These are phyloP conservation scores for Erythrobasidium hasegawianum DNA, from an alignment of 1,284 basidiomycete species.

Conservation along the genomic window DNA sequence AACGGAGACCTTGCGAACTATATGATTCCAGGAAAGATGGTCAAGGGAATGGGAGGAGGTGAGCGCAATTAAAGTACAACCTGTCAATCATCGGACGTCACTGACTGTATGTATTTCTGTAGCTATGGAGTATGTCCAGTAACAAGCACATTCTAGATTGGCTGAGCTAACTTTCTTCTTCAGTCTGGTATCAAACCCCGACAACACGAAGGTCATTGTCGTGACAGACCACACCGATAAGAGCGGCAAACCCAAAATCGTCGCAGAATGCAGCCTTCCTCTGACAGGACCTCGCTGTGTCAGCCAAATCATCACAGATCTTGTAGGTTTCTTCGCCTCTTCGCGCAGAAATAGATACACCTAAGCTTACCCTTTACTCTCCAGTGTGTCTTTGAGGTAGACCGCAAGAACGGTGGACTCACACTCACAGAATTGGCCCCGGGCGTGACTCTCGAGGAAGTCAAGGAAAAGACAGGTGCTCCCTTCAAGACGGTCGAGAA, in stretches of 20 bases:
- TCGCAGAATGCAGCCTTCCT: slow-evolving; percentile 75
- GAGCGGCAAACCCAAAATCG: slow-evolving; percentile 81
- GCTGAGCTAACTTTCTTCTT: too few relatives aligned
- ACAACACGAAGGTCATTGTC: slow-evolving; percentile 68
- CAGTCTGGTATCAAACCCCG: slow-evolving; percentile 87
- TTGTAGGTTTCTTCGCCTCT: slow-evolving; percentile 55
- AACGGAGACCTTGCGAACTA: slow-evolving; percentile 95
- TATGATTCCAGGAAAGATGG: slow-evolving; percentile 58
- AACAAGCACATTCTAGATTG: too few relatives aligned
- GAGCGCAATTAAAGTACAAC: too few relatives aligned
- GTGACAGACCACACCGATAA: slow-evolving; percentile 87
- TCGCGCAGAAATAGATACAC: too few relatives aligned
- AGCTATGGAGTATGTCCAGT: too few relatives aligned
- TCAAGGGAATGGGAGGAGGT: slow-evolving; percentile 70
- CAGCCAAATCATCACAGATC: slow-evolving; percentile 85
- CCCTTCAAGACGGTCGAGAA: slow-evolving; percentile 55
- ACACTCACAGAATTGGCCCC: slow-evolving; percentile 76
- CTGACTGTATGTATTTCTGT: too few relatives aligned
- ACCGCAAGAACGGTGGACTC: slow-evolving; percentile 67
- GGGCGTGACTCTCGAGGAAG: slow-evolving; percentile 76
- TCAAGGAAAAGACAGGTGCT: slow-evolving; percentile 76
- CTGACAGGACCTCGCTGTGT: slow-evolving; percentile 81
- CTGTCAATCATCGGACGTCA: too few relatives aligned
- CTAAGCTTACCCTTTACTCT: too few relatives aligned
- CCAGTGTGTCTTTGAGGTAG: slow-evolving; percentile 73